Evolutionary conservation across 2,329 filamentous ascomycete genomes (phyloP), one percentile per base, ranked within the genome.

Genomic region (Ophiognomonia clavigignenti-juglandacearum): DNA sequence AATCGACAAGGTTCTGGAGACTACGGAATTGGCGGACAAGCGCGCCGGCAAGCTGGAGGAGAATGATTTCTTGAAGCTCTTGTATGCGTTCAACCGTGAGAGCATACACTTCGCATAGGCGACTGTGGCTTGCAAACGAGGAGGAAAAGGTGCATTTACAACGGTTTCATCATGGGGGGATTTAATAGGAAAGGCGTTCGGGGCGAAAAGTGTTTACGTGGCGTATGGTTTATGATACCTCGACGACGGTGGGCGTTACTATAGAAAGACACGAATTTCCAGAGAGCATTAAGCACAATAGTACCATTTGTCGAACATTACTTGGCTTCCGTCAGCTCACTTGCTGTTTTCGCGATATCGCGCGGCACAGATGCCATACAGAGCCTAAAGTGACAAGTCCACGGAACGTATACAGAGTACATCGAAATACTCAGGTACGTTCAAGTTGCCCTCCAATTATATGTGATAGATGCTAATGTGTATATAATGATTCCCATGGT

Each of bases 101-200:
- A 89, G 89, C 23, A 92, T 97, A 50, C 92, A 96, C 70, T 97
- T 97, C 64, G 86, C 80, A 53, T 90, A 65, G n/a, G n/a, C n/a
- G n/a, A n/a, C n/a, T n/a, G n/a, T n/a, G n/a, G 13, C 20, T 14
- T 38, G 32, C n/a, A 34, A 11, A 9, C 32, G 13, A 3, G 13
- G 35, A n/a, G 9, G 18, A 34, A 22, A 20, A 11, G 34, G 23
- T 19, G n/a, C 18, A 11, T 23, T 10, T 29, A n/a, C 18, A 47
- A 24, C 16, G 19, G 10, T 20, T 37, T 41, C 38, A 47, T 47
- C 39, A 45, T 51, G 16, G 37, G 10, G 42, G 42, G 16, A 20
- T 18, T n/a, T n/a, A n/a, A n/a, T n/a, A n/a, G 23, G 24, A 27
- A n/a, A 32, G 49, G 49, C 45, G 49, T 51, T 51, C 20, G 26